phyloP scores from a whole-genome alignment of 106 monocot genomes.

The Apostasia shenzhenica region DNA sequence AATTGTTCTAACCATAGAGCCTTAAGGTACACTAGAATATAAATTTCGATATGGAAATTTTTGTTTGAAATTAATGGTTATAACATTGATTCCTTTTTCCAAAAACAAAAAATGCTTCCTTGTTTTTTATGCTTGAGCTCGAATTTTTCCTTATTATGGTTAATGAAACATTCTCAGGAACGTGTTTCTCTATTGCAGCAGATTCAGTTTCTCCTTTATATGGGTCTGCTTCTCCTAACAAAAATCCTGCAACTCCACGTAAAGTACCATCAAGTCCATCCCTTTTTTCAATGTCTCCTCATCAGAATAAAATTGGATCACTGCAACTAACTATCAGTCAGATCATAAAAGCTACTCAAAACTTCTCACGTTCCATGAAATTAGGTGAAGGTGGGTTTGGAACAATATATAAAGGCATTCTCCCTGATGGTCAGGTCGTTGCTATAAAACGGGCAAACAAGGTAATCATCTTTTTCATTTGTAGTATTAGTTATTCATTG shows the following conservation, averaged over 20 bases:
- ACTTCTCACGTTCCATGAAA: conserved; percentile 54
- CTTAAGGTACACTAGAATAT: too few species aligned
- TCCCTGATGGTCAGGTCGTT: conserved; percentile 62
- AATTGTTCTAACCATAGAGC: too few species aligned
- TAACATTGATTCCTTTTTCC: too few species aligned
- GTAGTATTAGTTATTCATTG: background rate
- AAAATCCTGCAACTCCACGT: conserved; percentile 28
- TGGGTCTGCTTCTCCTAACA: conserved; percentile 24
- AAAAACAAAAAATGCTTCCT: background rate
- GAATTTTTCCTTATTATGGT: background rate
- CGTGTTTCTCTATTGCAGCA: conserved; percentile 20
- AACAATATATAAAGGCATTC: conserved; percentile 58
- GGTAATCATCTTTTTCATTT: conserved; percentile 26
- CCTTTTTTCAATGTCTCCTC: conserved; percentile 64
- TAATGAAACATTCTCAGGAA: background rate
- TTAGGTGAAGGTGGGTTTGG: conserved; percentile 85
- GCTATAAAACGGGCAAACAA: conserved; percentile 76
- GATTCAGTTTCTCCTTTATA: conserved; percentile 39
- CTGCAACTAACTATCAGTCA: conserved; percentile 48
- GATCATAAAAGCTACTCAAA: conserved; percentile 69
- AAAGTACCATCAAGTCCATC: conserved; percentile 70
- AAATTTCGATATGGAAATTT: background rate
- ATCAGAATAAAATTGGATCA: conserved; percentile 38
- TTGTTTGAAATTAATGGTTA: background rate
- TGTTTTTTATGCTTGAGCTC: background rate